Evolutionary conservation across 441 rosid species (phyloP), one percentile per base, ranked within the genome.

Genomic region (Pelargonium citronellum): DNA sequence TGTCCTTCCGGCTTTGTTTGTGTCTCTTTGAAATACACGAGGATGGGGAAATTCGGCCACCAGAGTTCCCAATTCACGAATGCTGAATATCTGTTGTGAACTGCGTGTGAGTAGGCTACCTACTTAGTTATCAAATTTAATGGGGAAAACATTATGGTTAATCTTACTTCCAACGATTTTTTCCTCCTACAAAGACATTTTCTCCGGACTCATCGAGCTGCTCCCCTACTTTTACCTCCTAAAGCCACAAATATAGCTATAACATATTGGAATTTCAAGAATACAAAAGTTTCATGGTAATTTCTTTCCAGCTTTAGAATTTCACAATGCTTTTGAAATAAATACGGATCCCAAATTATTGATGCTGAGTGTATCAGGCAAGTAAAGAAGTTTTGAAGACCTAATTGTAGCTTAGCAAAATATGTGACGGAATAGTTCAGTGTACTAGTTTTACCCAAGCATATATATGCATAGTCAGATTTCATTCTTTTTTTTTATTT

Each of bases 41-140:
- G 74, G 71, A 89, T 67, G 11, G 95, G 95, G 72, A 89, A 87
- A 77, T 75, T 85, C 11, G 95, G 91, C 95, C 95, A 87, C 91
- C 95, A 87, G 22, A 89, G 86, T 74, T 89, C 95, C 95, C 95
- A 89, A 55, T 89, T 89, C 73, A 89, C 90, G 71, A 87, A 89
- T 43, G 89, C 77, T 22, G 91, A 89, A 71, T 84, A 89, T 49
- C 95, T 87, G 83, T 15, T 61, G 68, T 1, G 39, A 66, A 66
- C 16, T 13, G 20, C 20, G 4, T 13, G 64, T 75, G 17, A 73
- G 64, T 41, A 8, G 9, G 57, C 49, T 57, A 19, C 60, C 49
- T 57, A 19, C 60, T 57, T 37, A 34, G 58, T 65, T 7, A 24
- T 66, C 55, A 22, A 74, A 64, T 5, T 57, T 58, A 30, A 34